phyloP scores from a whole-genome alignment of 352 stramenopile genomes.

The Blastocystis sp. region DNA sequence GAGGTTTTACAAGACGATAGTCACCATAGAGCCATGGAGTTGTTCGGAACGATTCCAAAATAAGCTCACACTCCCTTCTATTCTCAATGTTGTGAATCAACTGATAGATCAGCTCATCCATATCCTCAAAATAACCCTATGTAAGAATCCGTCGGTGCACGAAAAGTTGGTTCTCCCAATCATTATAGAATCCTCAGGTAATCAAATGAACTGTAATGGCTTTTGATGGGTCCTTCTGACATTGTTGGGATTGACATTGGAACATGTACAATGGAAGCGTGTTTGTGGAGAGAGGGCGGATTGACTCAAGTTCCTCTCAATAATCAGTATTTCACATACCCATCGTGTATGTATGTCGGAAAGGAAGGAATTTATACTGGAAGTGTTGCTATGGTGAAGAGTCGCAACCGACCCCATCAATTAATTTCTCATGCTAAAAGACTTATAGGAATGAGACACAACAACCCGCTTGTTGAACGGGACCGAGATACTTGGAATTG shows the following conservation, averaged over 20 bases:
- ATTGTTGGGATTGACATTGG: not conserved
- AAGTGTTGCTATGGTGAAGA: not conserved
- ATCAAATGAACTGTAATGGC: no score
- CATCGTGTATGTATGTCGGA: not conserved
- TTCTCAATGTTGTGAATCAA: conserved; percentile 13
- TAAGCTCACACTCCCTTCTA: not conserved
- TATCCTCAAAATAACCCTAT: not conserved
- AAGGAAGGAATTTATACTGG: not conserved
- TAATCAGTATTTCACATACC: not conserved
- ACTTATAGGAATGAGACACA: not conserved
- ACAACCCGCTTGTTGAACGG: not conserved
- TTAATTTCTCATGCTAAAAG: not conserved
- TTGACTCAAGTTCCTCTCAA: not conserved
- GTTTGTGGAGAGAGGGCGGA: not conserved
- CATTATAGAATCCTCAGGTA: no score
- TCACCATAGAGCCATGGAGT: not conserved
- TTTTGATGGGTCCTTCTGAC: not conserved
- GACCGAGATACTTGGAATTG: not conserved
- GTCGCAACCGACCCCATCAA: not conserved
- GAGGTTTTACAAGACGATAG: not conserved
- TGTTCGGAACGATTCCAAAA: not conserved
- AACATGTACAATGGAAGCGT: not conserved
- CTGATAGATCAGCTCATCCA: conserved; percentile 23
- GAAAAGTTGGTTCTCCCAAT: no score
- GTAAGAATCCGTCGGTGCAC: no score